These are phyloP conservation scores for Lichtheimia hyalospora DNA, from an alignment of 371 early-diverging fungal genomes.

Conservation along the genomic window DNA sequence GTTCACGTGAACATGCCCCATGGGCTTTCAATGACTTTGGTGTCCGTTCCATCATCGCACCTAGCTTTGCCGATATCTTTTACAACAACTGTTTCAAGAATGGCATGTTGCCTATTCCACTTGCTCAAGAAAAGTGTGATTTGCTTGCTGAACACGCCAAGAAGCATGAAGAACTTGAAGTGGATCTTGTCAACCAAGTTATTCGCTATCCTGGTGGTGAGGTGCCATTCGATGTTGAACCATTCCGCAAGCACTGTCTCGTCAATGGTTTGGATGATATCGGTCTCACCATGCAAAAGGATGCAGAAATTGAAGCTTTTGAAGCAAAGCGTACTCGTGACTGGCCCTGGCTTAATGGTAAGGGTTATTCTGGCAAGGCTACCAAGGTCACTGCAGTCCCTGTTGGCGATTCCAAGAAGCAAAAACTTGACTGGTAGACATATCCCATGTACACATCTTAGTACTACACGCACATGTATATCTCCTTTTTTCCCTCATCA, in stretches of 20 bases:
- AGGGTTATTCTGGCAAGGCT: conserved; percentile 41
- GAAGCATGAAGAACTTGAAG: conserved; percentile 45
- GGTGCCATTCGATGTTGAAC: conserved; percentile 56
- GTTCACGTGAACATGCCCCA: conserved; percentile 74
- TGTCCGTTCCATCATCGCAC: conserved; percentile 67
- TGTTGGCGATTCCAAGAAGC: conserved; percentile 26
- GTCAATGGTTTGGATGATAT: conserved; percentile 73
- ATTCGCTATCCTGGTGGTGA: conserved; percentile 38
- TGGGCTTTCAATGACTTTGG: conserved; percentile 76
- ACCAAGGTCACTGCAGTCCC: conserved; percentile 27
- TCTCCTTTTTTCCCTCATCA: too few relatives aligned
- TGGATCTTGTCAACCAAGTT: conserved; percentile 57
- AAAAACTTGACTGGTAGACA: conserved; percentile 51
- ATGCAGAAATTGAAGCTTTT: conserved; percentile 48
- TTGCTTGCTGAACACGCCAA: conserved; percentile 47
- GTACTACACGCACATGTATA: too few relatives aligned
- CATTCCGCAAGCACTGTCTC: conserved; percentile 61
- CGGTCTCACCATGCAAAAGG: conserved; percentile 70
- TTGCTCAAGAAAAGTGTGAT: conserved; percentile 39
- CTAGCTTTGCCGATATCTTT: conserved; percentile 72
- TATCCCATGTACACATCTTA: background rate
- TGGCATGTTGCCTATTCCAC: conserved; percentile 63
- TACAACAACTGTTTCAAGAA: conserved; percentile 76
- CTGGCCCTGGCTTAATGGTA: conserved; percentile 72
- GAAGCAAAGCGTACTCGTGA: conserved; percentile 47